A percentile compares a stretch with the other conserved stretches of the same genome.
These are phyloP conservation scores for Bryoerythrophyllum caledonicum DNA, from an alignment of 225 moss, liverwort and hornwort species.

Conservation along the genomic window DNA sequence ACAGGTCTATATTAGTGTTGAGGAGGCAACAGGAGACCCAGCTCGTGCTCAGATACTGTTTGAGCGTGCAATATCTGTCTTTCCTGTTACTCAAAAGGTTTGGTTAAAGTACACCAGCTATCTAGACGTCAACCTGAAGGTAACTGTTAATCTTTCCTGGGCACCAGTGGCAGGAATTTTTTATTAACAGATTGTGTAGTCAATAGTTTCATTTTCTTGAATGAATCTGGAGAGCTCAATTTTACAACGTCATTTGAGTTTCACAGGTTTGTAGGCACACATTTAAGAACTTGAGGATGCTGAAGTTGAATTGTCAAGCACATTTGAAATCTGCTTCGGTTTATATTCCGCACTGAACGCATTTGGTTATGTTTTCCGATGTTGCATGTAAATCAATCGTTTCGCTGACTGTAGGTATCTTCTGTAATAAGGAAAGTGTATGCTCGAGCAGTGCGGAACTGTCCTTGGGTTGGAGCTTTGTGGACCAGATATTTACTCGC, in stretches of 20 bases:
- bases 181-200: background rate
- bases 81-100: conserved; percentile 79
- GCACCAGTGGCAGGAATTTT: conserved; percentile 14
- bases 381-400: conserved; percentile 1
- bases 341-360: background rate
- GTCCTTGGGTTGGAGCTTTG: conserved; percentile 85
- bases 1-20: conserved; percentile 75
- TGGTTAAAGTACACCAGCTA: conserved; percentile 89
- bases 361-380: conserved; percentile 7
- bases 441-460: conserved; percentile 89
- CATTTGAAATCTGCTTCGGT: conserved; percentile 14
- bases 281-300: background rate
- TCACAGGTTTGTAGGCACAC: conserved; percentile 5
- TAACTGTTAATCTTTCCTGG: conserved; percentile 23
- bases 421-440: conserved; percentile 72
- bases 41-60: conserved; percentile 82
- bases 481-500: conserved; percentile 85
- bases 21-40: conserved; percentile 89
- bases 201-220: background rate
- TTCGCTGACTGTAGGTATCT: conserved; percentile 54
- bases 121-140: conserved; percentile 87
- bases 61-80: conserved; percentile 83
- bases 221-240: background rate
- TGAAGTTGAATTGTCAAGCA: conserved; percentile 1
- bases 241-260: conserved; percentile 17